Evolutionary conservation across 2,329 filamentous ascomycete genomes (phyloP).

Genomic region (Colletotrichum zoysiae): DNA sequence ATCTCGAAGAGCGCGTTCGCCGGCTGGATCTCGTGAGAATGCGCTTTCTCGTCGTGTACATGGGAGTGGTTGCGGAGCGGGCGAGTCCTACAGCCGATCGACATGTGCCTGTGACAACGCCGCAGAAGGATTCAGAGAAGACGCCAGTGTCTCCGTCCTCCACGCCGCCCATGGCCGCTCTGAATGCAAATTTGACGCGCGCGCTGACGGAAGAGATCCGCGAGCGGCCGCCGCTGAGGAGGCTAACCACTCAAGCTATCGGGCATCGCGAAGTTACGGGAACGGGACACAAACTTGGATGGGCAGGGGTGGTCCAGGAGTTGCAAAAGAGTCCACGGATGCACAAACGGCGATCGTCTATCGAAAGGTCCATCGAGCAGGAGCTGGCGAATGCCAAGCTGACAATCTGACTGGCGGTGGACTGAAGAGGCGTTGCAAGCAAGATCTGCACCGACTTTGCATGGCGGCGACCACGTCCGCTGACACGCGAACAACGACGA

Average conservation of each 20-base stretch:
- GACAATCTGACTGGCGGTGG: slow-evolving; percentile 48
- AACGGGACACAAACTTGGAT: slow-evolving; percentile 65
- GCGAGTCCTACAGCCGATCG: slow-evolving; percentile 48
- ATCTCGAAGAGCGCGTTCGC: slow-evolving; percentile 69
- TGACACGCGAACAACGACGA: slow-evolving; percentile 11
- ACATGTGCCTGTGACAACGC: slow-evolving; percentile 26
- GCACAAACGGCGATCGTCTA: slow-evolving; percentile 72
- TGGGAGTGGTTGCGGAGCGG: slow-evolving; percentile 67
- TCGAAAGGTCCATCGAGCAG: slow-evolving; percentile 66
- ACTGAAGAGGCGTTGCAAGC: slow-evolving; percentile 18
- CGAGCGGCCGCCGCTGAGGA: slow-evolving; percentile 62
- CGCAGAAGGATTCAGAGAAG: slow-evolving; percentile 50
- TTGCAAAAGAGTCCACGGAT: slow-evolving; percentile 71
- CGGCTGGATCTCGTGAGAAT: slow-evolving; percentile 72
- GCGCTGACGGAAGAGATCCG: slow-evolving; percentile 59
- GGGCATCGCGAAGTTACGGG: slow-evolving; percentile 64
- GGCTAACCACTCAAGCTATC: slow-evolving; percentile 66
- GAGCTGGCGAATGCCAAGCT: slow-evolving; percentile 47
- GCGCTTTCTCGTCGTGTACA: slow-evolving; percentile 74
- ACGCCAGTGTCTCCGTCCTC: slow-evolving; percentile 42
- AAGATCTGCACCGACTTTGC: neutral
- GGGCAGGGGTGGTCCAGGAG: slow-evolving; percentile 74
- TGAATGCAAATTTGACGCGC: slow-evolving; percentile 50
- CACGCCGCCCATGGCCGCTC: slow-evolving; percentile 49
- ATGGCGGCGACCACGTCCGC: neutral